phyloP scores from a whole-genome alignment of 1,284 basidiomycete genomes.

The Cryptococcus sp. region DNA sequence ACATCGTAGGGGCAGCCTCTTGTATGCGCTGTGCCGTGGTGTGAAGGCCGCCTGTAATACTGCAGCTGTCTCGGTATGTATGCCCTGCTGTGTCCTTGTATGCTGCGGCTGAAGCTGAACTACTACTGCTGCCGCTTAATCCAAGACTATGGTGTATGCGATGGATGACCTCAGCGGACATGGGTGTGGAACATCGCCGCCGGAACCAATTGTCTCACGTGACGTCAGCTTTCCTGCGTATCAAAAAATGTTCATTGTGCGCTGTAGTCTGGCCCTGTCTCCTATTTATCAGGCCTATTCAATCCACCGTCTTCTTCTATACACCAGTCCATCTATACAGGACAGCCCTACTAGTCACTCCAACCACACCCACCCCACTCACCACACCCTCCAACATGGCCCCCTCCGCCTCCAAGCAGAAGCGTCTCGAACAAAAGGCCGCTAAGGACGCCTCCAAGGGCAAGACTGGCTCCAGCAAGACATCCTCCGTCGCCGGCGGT shows the following conservation, averaged over 20 bases:
- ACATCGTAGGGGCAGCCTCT: not conserved
- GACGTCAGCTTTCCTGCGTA: constrained; percentile 19
- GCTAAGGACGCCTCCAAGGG: constrained; percentile 59
- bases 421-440: constrained; percentile 83
- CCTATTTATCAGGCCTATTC: not conserved
- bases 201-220: constrained; percentile 21
- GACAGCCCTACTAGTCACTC: too few species aligned
- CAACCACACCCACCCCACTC: not conserved
- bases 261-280: not conserved
- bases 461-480: constrained; percentile 54
- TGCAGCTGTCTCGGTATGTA: too few species aligned
- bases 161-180: too few species aligned
- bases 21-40: too few species aligned
- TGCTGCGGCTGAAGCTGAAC: too few species aligned
- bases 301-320: not conserved
- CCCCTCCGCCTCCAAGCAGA: constrained; percentile 55
- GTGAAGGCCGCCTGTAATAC: too few species aligned
- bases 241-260: constrained; percentile 4
- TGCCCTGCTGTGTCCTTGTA: too few species aligned
- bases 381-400: constrained; percentile 39
- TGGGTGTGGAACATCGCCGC: not conserved
- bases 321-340: not conserved
- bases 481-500: constrained; percentile 58
- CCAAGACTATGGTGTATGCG: too few species aligned
- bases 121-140: too few species aligned